Conservation (phyloP, 139 green algal genomes). For the Ostreobium quekettii region DNA sequence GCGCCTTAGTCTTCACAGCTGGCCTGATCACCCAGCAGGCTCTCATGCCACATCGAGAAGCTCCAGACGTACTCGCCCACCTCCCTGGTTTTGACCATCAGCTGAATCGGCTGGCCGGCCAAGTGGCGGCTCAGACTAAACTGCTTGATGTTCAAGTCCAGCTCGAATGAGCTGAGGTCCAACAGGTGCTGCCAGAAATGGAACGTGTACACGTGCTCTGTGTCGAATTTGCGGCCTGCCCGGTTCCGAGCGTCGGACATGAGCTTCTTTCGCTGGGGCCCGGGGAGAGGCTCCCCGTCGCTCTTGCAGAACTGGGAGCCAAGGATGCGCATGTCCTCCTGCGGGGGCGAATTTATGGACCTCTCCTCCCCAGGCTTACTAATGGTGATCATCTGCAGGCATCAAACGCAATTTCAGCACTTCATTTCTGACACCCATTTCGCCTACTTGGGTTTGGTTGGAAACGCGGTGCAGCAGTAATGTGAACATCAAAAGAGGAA, state of each 20-base stretch:
- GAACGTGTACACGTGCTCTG: slow-evolving; percentile 21
- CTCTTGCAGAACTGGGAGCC: not conserved
- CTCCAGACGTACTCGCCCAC: slow-evolving; percentile 16
- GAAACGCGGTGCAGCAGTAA: too few species aligned
- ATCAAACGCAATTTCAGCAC: too few species aligned
- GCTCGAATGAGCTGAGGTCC: slow-evolving; percentile 12
- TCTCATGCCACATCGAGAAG: slow-evolving; percentile 17
- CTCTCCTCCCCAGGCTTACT: not conserved
- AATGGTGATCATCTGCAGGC: slow-evolving; percentile 4
- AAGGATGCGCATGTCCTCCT: slow-evolving; percentile 9
- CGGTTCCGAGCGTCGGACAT: not conserved
- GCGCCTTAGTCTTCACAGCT: too few species aligned
- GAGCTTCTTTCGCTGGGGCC: not conserved
- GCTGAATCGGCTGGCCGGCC: slow-evolving; percentile 18
- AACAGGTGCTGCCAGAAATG: slow-evolving; percentile 30
- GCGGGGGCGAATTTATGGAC: not conserved
- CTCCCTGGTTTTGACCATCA: slow-evolving; percentile 13
- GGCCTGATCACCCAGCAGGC: too few species aligned
- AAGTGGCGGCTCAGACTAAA: slow-evolving; percentile 15
- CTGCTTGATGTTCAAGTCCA: slow-evolving; percentile 6
- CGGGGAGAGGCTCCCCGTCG: not conserved
- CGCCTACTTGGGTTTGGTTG: too few species aligned
- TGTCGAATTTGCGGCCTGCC: not conserved
- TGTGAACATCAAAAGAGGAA: too few species aligned
- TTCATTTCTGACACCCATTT: too few species aligned